These are phyloP conservation scores for Puccinia hordei DNA, from an alignment of 1,284 basidiomycete genomes.

Conservation along the genomic window DNA sequence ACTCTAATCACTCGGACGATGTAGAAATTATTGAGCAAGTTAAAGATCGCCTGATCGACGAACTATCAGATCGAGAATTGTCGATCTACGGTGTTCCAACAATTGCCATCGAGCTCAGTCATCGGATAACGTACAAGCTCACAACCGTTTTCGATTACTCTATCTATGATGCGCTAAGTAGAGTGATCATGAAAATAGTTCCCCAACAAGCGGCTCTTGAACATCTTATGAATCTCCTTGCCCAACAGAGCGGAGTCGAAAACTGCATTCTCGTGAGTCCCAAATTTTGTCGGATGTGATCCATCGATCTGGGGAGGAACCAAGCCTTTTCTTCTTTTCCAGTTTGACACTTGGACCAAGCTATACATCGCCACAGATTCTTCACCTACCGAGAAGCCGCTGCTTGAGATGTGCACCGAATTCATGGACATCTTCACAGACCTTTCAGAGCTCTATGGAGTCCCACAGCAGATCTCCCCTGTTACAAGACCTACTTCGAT, in stretches of 20 bases:
- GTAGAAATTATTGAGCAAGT: slow-evolving; percentile 65
- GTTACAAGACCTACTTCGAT: slow-evolving; percentile 30
- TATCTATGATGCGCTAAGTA: slow-evolving; percentile 81
- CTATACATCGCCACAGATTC: slow-evolving; percentile 90
- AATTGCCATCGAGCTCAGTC: slow-evolving; percentile 52
- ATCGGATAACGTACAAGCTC: slow-evolving; percentile 69
- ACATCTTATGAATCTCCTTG: slow-evolving; percentile 77
- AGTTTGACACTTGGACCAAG: slow-evolving; percentile 83
- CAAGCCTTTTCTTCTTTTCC: slow-evolving; percentile 77
- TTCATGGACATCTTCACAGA: slow-evolving; percentile 84
- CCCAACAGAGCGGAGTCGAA: slow-evolving; percentile 60
- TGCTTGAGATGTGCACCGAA: slow-evolving; percentile 84
- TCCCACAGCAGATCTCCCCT: slow-evolving; percentile 42
- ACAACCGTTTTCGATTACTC: slow-evolving; percentile 88
- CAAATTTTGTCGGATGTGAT: not conserved
- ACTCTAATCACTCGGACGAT: slow-evolving; percentile 63
- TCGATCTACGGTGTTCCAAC: slow-evolving; percentile 54
- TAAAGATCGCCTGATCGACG: slow-evolving; percentile 68
- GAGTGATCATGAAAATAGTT: slow-evolving; percentile 71
- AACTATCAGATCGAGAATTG: slow-evolving; percentile 59
- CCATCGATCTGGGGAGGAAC: not conserved
- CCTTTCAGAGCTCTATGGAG: slow-evolving; percentile 74
- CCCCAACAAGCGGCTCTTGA: slow-evolving; percentile 69
- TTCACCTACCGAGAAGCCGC: slow-evolving; percentile 84
- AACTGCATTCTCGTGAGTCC: slow-evolving; percentile 16